Base-by-base conservation (phyloP, 2,329 filamentous ascomycete species). In the Tetracladium maxilliforme region DNA sequence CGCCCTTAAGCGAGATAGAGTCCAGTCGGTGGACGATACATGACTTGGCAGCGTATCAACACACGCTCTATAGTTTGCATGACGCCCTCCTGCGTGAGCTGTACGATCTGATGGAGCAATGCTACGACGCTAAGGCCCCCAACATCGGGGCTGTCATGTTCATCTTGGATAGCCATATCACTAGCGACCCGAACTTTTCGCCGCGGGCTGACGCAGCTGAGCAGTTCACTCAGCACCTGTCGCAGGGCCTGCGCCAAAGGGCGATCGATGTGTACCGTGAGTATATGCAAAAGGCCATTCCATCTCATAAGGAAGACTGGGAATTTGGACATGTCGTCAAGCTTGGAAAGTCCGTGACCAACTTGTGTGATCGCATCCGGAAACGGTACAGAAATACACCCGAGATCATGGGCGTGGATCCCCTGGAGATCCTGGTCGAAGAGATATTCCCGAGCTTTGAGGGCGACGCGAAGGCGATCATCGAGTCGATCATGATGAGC, bases 321-420 rank as follows among this genome's bases (percentile, higher is more conserved):
- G 72, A 94, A 37, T 87, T 92, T 45, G 78, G 69, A 33, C 82
- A 95, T 48, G 77, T 95, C 29, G 83, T 94, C 30, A 71, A 86
- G 42, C 67, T 98, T 14, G 84, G 86, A 10, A 82, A 90, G 44
- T 71, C 73, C 1, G 82, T 95, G 5, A 75, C 83, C 24, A 84
- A 81, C 36, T 61, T 94, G 16, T 82, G 79, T 34, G 76, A 92
- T 40, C 81, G 77, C 44, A 92, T 94, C 25, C 77, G 84, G 48
- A 95, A 95, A 53, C 72, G 87, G 24, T 98, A 93, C 51, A 72
- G 72, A 39, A 87, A 80, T 40, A 90, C 78, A 30, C 82, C 82
- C 1, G 76, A 83, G 33, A 79, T 95, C 30, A 77, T 93, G 71
- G 84, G 84, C 2, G 61, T 66, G 15, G 64, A 64, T 30, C 63